Evolutionary conservation across 495 filamentous ascomycete genomes (phyloP), one percentile per base, ranked within the genome.

Genomic region (Xylaria castorea): DNA sequence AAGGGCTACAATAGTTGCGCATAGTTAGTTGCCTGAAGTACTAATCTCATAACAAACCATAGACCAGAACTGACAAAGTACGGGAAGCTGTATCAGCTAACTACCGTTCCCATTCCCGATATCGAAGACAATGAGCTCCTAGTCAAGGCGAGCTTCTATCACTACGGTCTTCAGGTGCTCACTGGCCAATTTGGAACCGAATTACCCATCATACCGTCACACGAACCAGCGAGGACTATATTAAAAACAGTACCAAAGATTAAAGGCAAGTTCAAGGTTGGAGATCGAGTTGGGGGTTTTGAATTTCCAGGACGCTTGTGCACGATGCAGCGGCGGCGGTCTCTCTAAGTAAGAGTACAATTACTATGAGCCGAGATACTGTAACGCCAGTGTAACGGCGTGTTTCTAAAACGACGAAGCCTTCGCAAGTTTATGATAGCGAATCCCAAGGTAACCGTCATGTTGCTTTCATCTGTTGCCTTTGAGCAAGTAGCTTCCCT

Each of bases 401-500:
- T 80, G 81, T 3, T 71, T 81, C 46, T 72, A 57, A 22, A 46
- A 69, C 22, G 80, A 83, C 63, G 81, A 79, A 5, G 80, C 73
- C 3, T 77, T 82, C n/a, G 80, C 80, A 16, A 83, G 48, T 82
- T 81, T 62, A 63, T 79, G 16, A 66, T 80, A 0, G 78, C 74
- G 4, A 79, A 82, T 61, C 62, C 76, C 7, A 69, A 74, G 4
- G 77, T 73, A 27, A 73, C 77, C 9, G 77, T 81, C 53, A 68
- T 71, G 63, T 73, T 84, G 38, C 83, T 83, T 16, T 77, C 80
- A 7, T 66, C 69, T 12, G 51, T 84, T 50, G 74, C 71, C 7
- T 78, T 80, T 51, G 75, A 75, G 32, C 71, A 81, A 22, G 79
- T 80, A 6, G 83, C 80, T 20, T 80, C 83, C 8, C 65, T 85